Conservation (phyloP, 352 stramenopile genomes). For the Pythium biforme region DNA sequence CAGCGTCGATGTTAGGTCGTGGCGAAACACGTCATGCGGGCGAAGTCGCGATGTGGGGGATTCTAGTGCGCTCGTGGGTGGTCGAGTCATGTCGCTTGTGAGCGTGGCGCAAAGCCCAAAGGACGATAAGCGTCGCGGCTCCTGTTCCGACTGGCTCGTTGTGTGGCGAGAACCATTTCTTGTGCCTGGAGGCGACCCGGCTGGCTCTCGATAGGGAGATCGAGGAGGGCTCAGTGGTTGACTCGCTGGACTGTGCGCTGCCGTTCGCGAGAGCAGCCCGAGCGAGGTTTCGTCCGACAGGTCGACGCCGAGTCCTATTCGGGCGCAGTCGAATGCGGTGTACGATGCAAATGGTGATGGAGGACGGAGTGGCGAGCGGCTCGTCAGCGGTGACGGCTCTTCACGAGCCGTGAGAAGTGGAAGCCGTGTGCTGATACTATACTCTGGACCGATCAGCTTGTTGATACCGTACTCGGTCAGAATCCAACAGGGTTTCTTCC, state of each 20-base stretch:
- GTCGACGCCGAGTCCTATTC: constrained; percentile 47
- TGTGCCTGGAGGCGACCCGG: background rate
- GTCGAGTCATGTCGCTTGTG: background rate
- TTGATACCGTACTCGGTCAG: constrained; percentile 61
- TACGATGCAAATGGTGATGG: constrained; percentile 44
- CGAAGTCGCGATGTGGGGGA: background rate
- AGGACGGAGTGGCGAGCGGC: constrained; percentile 32
- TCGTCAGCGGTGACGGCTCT: constrained; percentile 14
- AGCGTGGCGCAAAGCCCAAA: constrained; percentile 6
- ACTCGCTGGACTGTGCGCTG: constrained; percentile 35
- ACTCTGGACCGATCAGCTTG: constrained; percentile 62
- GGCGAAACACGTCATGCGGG: constrained; percentile 9
- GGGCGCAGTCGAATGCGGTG: constrained; percentile 38
- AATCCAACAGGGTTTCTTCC: constrained; percentile 65
- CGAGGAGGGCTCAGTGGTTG: constrained; percentile 28
- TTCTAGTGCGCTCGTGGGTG: background rate
- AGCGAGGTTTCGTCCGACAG: constrained; percentile 50
- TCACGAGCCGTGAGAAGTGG: constrained; percentile 32
- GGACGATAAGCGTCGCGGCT: background rate
- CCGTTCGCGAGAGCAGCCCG: constrained; percentile 40
- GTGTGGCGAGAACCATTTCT: background rate
- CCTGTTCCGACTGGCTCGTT: background rate
- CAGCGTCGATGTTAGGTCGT: background rate
- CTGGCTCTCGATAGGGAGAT: constrained; percentile 37
- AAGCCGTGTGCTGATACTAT: constrained; percentile 49